These are phyloP conservation scores for Hypomontagnella submonticulosa DNA, from an alignment of 495 filamentous ascomycete species.

Conservation along the genomic window DNA sequence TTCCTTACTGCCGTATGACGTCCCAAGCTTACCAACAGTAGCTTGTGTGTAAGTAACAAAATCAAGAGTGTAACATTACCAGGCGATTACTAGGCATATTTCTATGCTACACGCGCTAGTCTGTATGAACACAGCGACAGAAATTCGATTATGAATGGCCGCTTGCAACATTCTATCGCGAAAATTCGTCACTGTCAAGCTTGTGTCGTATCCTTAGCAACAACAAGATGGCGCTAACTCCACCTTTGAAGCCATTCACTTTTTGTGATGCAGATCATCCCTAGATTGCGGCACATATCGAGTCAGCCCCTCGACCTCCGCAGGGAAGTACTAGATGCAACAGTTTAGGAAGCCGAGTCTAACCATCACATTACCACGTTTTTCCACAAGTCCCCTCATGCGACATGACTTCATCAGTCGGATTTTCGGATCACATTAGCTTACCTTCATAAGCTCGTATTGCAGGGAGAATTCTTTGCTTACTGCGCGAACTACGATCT, in stretches of 20 bases:
- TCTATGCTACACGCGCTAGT: slow-evolving; percentile 2
- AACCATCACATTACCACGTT: slow-evolving; percentile 7
- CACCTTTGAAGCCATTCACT: slow-evolving; percentile 23
- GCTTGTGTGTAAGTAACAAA: slow-evolving; percentile 19
- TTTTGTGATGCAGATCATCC: slow-evolving; percentile 29
- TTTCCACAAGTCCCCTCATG: slow-evolving; percentile 9
- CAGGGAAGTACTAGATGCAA: background rate
- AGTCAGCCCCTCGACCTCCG: slow-evolving; percentile 23
- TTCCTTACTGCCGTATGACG: slow-evolving; percentile 33
- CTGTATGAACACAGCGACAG: background rate
- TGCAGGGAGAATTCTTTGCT: slow-evolving; percentile 5
- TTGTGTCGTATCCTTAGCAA: slow-evolving; percentile 25
- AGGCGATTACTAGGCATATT: slow-evolving; percentile 9
- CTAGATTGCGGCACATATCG: slow-evolving; percentile 2
- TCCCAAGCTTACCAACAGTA: slow-evolving; percentile 16
- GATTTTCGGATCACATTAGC: slow-evolving; percentile 10
- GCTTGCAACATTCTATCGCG: slow-evolving; percentile 18
- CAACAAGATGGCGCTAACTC: slow-evolving; percentile 11
- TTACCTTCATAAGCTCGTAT: slow-evolving; percentile 15
- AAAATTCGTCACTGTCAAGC: slow-evolving; percentile 32
- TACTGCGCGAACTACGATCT: background rate
- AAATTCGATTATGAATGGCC: slow-evolving; percentile 1
- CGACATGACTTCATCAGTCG: slow-evolving; percentile 35
- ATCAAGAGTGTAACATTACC: slow-evolving; percentile 7
- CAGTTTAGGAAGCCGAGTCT: slow-evolving; percentile 12